Evolutionary conservation across 2,329 filamentous ascomycete species (phyloP), one percentile per base, ranked within the genome.

Genomic region (Trichoderma lentiforme): DNA sequence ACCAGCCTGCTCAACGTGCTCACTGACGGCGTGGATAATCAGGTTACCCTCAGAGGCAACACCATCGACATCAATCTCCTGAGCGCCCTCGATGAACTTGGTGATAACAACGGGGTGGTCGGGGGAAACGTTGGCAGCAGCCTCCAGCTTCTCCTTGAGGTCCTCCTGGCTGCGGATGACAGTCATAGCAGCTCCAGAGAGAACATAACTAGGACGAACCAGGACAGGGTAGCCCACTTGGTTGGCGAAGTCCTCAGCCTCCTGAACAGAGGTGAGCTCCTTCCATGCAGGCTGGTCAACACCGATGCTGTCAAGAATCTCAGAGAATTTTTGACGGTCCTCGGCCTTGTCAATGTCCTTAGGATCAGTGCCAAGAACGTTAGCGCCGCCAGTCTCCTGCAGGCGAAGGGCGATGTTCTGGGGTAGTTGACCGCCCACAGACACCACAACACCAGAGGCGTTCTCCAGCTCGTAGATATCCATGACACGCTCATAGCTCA

Each of bases 221-320:
- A 99, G 90, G 53, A 99, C 96, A 21, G 96, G 96, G 84, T 98
- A 99, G 75, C 92, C 91, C 74, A 98, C 96, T 76, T 90, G 85
- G 14, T 93, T 85, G 65, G 94, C 95, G 77, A 98, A 99, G 74
- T 88, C 85, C 84, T 95, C 92, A n/a, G 95, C 96, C 24, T 93
- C 96, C 74, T 91, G 85, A 73, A 95, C 93, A 18, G 93, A 98
- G 34, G 93, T 97, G 51, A 98, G 90, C 82, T 99, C 96, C 83
- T 97, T 97, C 96, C 96, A 99, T 11, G 94, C 94, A 43, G 96
- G 96, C 84, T 99, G 96, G 81, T 98, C 95, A 71, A 99, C 91
- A 73, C 95, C 95, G 77, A 98, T 98, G 82, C 93, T 97, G 82
- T 99, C 96, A 60, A 99, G 88, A 75, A 98, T 98, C 78, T 95